Evolutionary conservation across 306 rosid genomes (phyloP).

Genomic region (Geum urbanum): DNA sequence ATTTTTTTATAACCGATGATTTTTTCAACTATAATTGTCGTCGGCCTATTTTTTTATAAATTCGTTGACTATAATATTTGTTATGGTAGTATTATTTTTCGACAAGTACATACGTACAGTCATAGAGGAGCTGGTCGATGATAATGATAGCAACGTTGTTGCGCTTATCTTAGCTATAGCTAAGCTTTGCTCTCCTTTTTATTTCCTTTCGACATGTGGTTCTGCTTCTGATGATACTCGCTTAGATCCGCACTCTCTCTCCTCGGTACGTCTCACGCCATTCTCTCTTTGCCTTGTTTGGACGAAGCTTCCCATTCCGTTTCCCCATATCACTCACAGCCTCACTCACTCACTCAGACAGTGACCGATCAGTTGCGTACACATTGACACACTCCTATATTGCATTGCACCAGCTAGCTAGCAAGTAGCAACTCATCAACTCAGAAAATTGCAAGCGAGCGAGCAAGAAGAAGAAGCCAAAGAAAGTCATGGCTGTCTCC

Average conservation of each 20-base stretch:
- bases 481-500: slow-evolving; percentile 7
- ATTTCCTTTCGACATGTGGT: background rate
- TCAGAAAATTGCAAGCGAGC: background rate
- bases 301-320: background rate
- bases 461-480: slow-evolving; percentile 3
- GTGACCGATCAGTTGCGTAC: too few relatives aligned
- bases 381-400: background rate
- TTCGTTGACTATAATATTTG: too few relatives aligned
- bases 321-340: background rate
- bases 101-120: too few relatives aligned
- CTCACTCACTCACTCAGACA: background rate
- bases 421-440: background rate
- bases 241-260: background rate
- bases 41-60: too few relatives aligned
- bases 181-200: background rate
- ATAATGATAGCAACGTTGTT: too few relatives aligned
- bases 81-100: too few relatives aligned
- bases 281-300: background rate
- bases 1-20: too few relatives aligned
- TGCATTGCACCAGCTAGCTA: background rate
- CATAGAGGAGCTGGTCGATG: too few relatives aligned
- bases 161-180: too few relatives aligned
- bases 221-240: background rate
- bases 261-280: background rate
- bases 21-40: too few relatives aligned